Conservation (phyloP, 73 alveolate genomes). For the Paramecium sexaurelia region DNA sequence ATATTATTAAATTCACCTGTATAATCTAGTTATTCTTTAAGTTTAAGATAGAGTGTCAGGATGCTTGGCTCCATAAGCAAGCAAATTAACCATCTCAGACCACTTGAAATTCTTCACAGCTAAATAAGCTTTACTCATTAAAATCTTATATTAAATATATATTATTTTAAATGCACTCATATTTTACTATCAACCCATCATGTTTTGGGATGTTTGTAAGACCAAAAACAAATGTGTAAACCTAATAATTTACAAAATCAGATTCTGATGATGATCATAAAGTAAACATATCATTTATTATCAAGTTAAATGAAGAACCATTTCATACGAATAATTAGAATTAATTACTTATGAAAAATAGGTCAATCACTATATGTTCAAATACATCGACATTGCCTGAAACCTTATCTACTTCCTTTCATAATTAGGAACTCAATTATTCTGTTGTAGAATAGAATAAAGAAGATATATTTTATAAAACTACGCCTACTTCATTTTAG, state of each 20-base stretch:
- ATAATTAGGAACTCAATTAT: background rate
- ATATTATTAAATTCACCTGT: conserved; percentile 21
- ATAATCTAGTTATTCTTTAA: conserved; percentile 61
- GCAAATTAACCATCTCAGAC: conserved; percentile 64
- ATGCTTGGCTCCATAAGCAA: conserved; percentile 62
- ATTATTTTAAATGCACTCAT: background rate
- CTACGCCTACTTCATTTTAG: conserved; percentile 39
- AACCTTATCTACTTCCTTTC: background rate
- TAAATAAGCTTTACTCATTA: conserved; percentile 67
- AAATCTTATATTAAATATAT: conserved; percentile 6
- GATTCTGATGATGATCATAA: background rate
- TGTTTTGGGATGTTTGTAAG: background rate
- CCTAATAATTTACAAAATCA: background rate
- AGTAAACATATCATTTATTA: background rate
- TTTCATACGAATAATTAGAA: background rate
- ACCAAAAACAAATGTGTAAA: background rate
- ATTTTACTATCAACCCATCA: background rate
- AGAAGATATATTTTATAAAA: conserved; percentile 31
- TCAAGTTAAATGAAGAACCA: background rate
- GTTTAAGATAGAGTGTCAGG: conserved; percentile 42
- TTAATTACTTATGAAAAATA: background rate
- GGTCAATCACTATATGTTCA: conserved; percentile 9
- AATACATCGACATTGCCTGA: background rate
- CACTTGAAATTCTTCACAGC: conserved; percentile 66
- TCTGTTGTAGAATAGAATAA: background rate